Base-by-base conservation (phyloP, 164 flowering plant species). In the Macadamia tetraphylla region DNA sequence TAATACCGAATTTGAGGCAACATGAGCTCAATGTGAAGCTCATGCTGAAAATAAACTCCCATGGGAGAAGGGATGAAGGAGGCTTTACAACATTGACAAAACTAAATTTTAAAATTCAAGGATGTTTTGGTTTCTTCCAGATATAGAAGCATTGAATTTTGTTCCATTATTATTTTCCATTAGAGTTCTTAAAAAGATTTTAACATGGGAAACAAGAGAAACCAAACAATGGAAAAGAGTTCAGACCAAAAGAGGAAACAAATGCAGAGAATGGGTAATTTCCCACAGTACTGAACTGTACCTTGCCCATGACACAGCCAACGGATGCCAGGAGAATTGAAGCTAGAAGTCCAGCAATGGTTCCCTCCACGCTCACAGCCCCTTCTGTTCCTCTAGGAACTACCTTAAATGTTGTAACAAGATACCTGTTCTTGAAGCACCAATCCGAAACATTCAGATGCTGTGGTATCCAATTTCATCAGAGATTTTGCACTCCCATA, bases 311-410 rank as follows among this genome's bases (percentile, higher is more conserved):
- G 60, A 83, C 70, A 82, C 71, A 85, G 71, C 88, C 90, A 82
- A 84, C 73, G 58, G 67, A 81, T 30, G 97, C 94, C 80, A 94
- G 95, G 74, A 84, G 60, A 65, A 83, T 58, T 61, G 97, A 84
- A 64, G 91, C 99, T 29, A 92, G 32, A 68, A 92, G 68, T 58
- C 99, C 99, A 65, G 99, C 94, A 65, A 87, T 9, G 53, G 99
- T 94, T 80, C 99, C 99, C 74, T 94, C 99, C 48, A 86, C 75
- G 76, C 97, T 94, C 6, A 94, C 89, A 73, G 97, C 97, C 65
- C 99, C 99, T 83, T 92, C 99, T 17, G 97, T 94, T 77, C 97
- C 97, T 65, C 94, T 78, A 18, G 97, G 94, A 51, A 94, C 99
- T 55, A 89, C 75, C 86, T 92, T 90, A 60, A 94, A 85, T 57